A percentile compares a stretch with the other conserved stretches of the same genome.
These are phyloP conservation scores for Penicillium sp. DNA, from an alignment of 2,329 filamentous ascomycete genomes.

Conservation along the genomic window DNA sequence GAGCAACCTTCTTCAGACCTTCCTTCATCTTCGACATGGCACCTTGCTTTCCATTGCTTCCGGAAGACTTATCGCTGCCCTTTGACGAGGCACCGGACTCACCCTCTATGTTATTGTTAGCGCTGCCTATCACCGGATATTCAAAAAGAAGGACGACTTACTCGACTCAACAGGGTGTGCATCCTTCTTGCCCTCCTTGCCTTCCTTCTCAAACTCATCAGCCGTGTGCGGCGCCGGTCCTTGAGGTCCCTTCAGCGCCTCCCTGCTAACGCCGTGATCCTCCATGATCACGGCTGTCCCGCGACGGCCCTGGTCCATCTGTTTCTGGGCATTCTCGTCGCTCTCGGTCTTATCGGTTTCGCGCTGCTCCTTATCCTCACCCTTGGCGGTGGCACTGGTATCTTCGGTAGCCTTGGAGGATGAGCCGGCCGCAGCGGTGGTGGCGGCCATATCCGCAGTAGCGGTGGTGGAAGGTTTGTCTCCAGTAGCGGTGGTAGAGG, in stretches of 20 bases:
- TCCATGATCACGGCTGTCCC: neutral
- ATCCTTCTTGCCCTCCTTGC: slow-evolving; percentile 11
- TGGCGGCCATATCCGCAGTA: neutral
- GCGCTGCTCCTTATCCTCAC: slow-evolving; percentile 16
- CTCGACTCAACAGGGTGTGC: neutral
- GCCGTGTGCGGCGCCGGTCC: slow-evolving; percentile 22
- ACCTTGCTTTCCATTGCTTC: slow-evolving; percentile 14
- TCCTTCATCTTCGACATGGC: slow-evolving; percentile 24
- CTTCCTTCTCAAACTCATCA: slow-evolving; percentile 31
- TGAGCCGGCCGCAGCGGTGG: neutral
- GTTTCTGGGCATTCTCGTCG: neutral
- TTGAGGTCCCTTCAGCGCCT: slow-evolving; percentile 32
- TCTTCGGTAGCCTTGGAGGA: neutral
- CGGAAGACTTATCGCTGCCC: slow-evolving; percentile 5
- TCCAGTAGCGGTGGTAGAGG: neutral
- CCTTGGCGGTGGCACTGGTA: neutral
- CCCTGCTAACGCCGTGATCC: slow-evolving; percentile 23
- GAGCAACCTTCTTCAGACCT: slow-evolving; percentile 21
- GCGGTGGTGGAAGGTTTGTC: neutral
- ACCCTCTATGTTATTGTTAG: neutral
- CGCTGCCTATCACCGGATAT: neutral
- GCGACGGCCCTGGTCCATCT: neutral
- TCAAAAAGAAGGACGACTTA: neutral
- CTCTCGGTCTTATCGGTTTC: slow-evolving; percentile 5
- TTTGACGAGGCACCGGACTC: slow-evolving; percentile 5